phyloP scores from a whole-genome alignment of 108 stramenopile species.

The Cylindrotheca closterium region DNA sequence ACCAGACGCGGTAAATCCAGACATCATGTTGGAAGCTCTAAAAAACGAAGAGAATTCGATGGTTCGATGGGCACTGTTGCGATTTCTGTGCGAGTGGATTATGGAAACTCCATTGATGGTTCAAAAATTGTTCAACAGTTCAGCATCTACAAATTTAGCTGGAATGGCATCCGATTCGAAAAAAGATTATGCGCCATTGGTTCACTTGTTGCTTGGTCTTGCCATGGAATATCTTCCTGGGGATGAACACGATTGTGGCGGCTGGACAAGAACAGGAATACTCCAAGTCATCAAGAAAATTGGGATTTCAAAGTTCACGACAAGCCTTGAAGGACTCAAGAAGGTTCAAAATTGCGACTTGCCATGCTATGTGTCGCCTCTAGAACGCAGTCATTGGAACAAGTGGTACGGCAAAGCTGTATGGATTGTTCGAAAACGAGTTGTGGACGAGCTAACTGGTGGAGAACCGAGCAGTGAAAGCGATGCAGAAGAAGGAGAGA shows the following conservation, averaged over 20 bases:
- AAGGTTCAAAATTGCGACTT: conserved; percentile 3
- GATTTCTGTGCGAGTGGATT: conserved; percentile 64
- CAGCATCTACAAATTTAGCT: conserved; percentile 24
- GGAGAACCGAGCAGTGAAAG: conserved; percentile 29
- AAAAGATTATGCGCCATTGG: conserved; percentile 21
- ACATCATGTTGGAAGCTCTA: conserved; percentile 29
- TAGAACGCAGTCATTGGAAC: conserved; percentile 47
- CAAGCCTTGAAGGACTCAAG: conserved; percentile 36
- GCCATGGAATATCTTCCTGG: conserved; percentile 56
- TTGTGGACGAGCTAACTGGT: conserved; percentile 62
- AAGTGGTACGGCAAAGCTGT: conserved; percentile 55
- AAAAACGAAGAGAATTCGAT: conserved; percentile 5
- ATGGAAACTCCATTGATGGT: conserved; percentile 58
- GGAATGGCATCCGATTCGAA: conserved; percentile 13
- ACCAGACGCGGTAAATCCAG: conserved; percentile 12
- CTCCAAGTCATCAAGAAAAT: conserved; percentile 33
- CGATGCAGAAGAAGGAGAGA: conserved; percentile 41
- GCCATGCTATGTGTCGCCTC: conserved; percentile 35
- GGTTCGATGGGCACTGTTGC: conserved; percentile 29
- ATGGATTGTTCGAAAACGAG: conserved; percentile 61
- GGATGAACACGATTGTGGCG: conserved; percentile 38
- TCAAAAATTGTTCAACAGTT: conserved; percentile 40
- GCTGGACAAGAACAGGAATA: conserved; percentile 46
- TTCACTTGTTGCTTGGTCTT: conserved; percentile 64
- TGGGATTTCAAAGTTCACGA: conserved; percentile 40